Evolutionary conservation across 2,329 filamentous ascomycete species (phyloP), one percentile per base, ranked within the genome.

Genomic region (Tolypocladium capitatum): DNA sequence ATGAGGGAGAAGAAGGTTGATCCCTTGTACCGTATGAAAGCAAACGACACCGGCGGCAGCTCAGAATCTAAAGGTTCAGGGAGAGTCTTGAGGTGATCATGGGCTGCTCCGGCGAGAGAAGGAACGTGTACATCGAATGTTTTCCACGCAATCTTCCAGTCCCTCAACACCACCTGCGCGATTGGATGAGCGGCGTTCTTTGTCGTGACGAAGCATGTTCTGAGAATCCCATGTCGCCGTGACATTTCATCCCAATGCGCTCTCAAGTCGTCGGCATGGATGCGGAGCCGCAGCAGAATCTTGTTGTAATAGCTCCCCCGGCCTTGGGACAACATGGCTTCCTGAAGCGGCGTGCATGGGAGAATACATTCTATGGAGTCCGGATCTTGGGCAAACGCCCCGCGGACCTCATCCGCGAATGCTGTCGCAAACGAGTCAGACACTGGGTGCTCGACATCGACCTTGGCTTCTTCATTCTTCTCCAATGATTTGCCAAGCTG

Each of bases 261-360:
- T 53, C 69, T 70, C 44, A 95, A 68, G 0, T 57, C 63, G 1
- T 64, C 54, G 0, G 76, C 49, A 32, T 80, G 63, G 1, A 72
- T 68, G 5, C 63, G 65, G 7, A 94, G 59, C 6, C 73, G 69
- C 51, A 94, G 76, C 0, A 83, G 63, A 48, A 86, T 78, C 43
- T 76, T 77, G 60, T 94, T 95, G 56, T 76, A 80, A 60, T 95
- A 95, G 2, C 80, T 71, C 1, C 66, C 64, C 11, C 67, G 61
- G 1, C 63, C 63, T 52, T 69, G 56, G 9, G 78, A 76, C 0
- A 95, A 70, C 88, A 95, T 95, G 1, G 83, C 84, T 66, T 94
- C 85, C 61, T 96, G 90, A 0, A 96, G 68, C 1, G 89, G 85
- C 1, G 88, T 94, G 59, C 90, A 95, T 1, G 89, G 89, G 5